These are phyloP conservation scores for Talaromyces rugulosus DNA, from an alignment of 2,329 filamentous ascomycete species.

Conservation along the genomic window DNA sequence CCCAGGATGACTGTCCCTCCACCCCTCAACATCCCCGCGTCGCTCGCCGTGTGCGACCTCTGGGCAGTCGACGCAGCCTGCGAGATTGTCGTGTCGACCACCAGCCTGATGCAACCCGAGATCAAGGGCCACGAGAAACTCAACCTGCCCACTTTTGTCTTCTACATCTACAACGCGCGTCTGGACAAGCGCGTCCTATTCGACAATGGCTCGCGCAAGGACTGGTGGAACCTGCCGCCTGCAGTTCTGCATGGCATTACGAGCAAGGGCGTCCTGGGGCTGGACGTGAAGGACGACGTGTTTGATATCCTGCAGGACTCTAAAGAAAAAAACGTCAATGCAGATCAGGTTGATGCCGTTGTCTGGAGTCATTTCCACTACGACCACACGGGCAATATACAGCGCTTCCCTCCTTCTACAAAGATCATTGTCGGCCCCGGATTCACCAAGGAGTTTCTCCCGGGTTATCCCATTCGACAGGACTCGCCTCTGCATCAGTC, in stretches of 20 bases:
- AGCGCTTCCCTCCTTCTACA: conserved; percentile 38
- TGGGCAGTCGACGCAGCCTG: conserved; percentile 19
- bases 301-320: conserved; percentile 26
- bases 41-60: conserved; percentile 15
- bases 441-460: conserved; percentile 42
- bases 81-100: conserved; percentile 18
- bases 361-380: conserved; percentile 47
- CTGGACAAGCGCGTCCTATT: conserved; percentile 22
- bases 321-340: conserved; percentile 18
- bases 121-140: conserved; percentile 19
- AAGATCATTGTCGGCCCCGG: conserved; percentile 48
- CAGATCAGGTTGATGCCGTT: conserved; percentile 32
- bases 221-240: conserved; percentile 26
- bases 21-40: conserved; percentile 14
- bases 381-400: conserved; percentile 48
- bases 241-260: conserved; percentile 17
- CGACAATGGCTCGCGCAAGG: conserved; percentile 27
- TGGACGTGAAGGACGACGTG: conserved; percentile 24
- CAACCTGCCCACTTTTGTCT: conserved; percentile 21
- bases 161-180: conserved; percentile 17
- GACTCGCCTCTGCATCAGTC: conserved; percentile 32
- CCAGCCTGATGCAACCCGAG: conserved; percentile 17
- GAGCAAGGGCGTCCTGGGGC: conserved; percentile 17
- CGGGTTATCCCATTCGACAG: conserved; percentile 41
- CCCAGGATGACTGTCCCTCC: background rate